Base-by-base conservation (phyloP, 1,284 basidiomycete genomes). In the Lentinus polychrous region DNA sequence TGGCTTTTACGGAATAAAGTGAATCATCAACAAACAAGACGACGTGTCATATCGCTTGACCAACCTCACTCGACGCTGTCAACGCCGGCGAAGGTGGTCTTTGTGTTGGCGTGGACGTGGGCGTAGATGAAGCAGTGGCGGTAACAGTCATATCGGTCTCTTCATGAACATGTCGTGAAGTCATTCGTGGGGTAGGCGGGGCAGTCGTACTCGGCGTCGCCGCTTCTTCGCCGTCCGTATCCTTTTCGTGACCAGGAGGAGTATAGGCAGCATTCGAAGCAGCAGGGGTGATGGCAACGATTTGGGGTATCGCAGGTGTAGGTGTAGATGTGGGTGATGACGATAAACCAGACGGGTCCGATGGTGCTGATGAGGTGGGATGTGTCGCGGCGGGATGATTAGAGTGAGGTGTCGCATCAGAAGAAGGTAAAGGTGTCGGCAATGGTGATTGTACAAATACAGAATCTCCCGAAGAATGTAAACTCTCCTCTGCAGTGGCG, bases 401-500 rank as follows among this genome's bases (percentile, higher is more conserved):
- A n/a, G n/a, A 34, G n/a, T 10, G 33, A 34, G 33, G n/a, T n/a
- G n/a, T n/a, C n/a, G n/a, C n/a, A n/a, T n/a, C n/a, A n/a, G n/a
- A n/a, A 15, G n/a, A 37, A 15, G 18, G n/a, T 15, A 15, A 37
- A 37, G 18, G 36, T 7, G 36, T 20, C n/a, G 36, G 14, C 36
- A 37, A 37, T 6, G n/a, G 36, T 20, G n/a, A 15, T 14, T 4
- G 14, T 37, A 37, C n/a, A 43, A 24, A 32, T 27, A 33, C 23
- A 43, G 18, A 43, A 15, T 43, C 42, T 43, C 50, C 36, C 43
- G 46, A 49, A 12, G 39, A 32, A 15, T 51, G 46, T 36, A 55
- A 45, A 36, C 43, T 27, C 44, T 64, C 62, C 34, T 63, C 60
- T 15, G 66, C 65, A 18, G 66, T 67, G 8, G 57, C 60, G 48